Percentiles rank a stretch among this genome's conserved stretches.
phyloP scores from a whole-genome alignment of 108 stramenopile genomes.

The Aurantiochytrium sp. region DNA sequence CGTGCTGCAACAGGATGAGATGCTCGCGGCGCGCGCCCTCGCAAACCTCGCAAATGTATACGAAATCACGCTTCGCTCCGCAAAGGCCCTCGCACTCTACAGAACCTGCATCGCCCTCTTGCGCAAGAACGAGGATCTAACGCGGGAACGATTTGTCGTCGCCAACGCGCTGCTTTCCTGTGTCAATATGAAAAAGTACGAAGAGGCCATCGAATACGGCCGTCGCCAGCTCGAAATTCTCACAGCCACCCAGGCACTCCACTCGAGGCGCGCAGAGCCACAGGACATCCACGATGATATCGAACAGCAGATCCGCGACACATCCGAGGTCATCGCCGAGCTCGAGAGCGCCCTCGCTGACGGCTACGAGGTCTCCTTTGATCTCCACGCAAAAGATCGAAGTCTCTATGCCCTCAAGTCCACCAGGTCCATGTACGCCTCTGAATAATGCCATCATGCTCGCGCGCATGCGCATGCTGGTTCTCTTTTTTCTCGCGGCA shows the following conservation, averaged over 20 bases:
- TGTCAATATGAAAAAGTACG: neutral
- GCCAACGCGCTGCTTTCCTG: conserved; percentile 9
- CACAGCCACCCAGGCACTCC: neutral
- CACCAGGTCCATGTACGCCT: too few species aligned
- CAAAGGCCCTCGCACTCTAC: neutral
- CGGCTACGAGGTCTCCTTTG: too few species aligned
- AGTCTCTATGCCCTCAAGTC: too few species aligned
- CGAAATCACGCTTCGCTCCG: neutral
- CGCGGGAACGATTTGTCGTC: neutral
- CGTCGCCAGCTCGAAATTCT: neutral
- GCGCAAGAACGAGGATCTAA: neutral
- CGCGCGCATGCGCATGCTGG: too few species aligned
- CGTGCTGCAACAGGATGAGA: neutral
- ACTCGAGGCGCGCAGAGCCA: too few species aligned
- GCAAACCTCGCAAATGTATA: neutral
- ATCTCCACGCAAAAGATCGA: too few species aligned
- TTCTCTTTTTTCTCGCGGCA: too few species aligned
- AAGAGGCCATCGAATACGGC: neutral
- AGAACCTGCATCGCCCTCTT: neutral
- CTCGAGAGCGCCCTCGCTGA: too few species aligned
- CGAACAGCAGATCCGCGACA: too few species aligned
- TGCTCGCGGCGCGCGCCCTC: neutral
- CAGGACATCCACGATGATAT: too few species aligned
- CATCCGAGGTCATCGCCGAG: too few species aligned
- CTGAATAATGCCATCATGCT: too few species aligned